Conservation (phyloP, 176 grass and related monocot genomes). For the Avena eriantha region DNA sequence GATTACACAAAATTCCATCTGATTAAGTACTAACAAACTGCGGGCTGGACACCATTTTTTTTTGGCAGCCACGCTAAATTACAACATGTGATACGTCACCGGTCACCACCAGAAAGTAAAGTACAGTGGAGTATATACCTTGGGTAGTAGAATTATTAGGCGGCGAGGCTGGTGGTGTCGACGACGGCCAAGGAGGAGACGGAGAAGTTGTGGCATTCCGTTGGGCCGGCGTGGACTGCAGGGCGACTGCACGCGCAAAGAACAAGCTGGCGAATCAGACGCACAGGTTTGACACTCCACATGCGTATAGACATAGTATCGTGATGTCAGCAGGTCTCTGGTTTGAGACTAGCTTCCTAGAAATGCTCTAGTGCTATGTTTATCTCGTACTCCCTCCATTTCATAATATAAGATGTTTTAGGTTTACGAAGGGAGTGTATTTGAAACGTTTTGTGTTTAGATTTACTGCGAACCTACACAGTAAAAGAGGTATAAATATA, state of each 20-base stretch:
- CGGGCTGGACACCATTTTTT: neutral
- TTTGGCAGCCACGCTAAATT: neutral
- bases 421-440: no score
- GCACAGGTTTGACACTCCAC: slow-evolving; percentile 22
- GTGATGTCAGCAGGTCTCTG: neutral
- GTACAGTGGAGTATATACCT: slow-evolving; percentile 24
- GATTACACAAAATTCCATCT: neutral
- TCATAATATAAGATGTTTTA: no score
- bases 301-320: neutral
- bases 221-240: slow-evolving; percentile 21
- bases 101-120: neutral
- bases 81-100: neutral
- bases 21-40: neutral
- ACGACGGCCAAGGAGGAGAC: neutral
- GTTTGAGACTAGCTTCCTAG: neutral
- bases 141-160: neutral
- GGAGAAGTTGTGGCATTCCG: neutral
- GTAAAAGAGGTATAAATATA: no score
- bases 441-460: no score
- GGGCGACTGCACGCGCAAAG: slow-evolving; percentile 5
- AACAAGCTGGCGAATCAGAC: slow-evolving; percentile 4
- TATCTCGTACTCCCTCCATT: neutral
- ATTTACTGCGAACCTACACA: no score
- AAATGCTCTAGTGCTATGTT: neutral
- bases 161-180: neutral